phyloP scores from a whole-genome alignment of 305 asterid species.

The Fraxinus sp. region DNA sequence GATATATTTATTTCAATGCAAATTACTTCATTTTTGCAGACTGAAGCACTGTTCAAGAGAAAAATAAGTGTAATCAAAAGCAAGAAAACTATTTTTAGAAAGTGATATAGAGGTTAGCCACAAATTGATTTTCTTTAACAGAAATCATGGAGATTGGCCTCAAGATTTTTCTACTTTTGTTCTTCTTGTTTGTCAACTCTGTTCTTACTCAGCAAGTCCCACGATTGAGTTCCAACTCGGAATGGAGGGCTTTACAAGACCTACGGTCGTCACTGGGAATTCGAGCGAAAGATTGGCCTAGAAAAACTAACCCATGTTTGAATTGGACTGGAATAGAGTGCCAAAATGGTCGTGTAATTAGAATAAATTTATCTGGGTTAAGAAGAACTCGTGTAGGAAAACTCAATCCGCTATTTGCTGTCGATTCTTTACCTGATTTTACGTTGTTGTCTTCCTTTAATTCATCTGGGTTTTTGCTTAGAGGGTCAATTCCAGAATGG shows the following conservation, averaged over 20 bases:
- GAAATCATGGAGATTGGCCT: constrained; percentile 28
- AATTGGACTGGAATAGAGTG: constrained; percentile 55
- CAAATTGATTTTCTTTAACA: background rate
- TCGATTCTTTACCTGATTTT: constrained; percentile 37
- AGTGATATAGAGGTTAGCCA: background rate
- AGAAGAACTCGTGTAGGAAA: constrained; percentile 34
- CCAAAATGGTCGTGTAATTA: constrained; percentile 32
- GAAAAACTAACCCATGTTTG: constrained; percentile 37
- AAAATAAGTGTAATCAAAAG: constrained; percentile 6
- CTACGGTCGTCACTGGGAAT: constrained; percentile 61
- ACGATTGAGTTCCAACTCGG: constrained; percentile 37
- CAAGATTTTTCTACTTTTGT: constrained; percentile 20
- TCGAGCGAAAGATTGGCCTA: constrained; percentile 43
- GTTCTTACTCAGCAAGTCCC: constrained; percentile 28
- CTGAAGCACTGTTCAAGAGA: background rate
- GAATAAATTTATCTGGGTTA: constrained; percentile 37
- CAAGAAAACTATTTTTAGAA: background rate
- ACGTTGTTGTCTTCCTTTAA: constrained; percentile 26
- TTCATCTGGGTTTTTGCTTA: constrained; percentile 45
- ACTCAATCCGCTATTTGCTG: constrained; percentile 32
- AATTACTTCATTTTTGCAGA: constrained; percentile 22
- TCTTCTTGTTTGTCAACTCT: constrained; percentile 27
- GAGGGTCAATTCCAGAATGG: constrained; percentile 45
- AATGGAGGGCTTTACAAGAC: constrained; percentile 44
- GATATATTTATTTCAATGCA: background rate